Conservation (phyloP, 2,329 filamentous ascomycete genomes). For the Erysiphe pulchra region DNA sequence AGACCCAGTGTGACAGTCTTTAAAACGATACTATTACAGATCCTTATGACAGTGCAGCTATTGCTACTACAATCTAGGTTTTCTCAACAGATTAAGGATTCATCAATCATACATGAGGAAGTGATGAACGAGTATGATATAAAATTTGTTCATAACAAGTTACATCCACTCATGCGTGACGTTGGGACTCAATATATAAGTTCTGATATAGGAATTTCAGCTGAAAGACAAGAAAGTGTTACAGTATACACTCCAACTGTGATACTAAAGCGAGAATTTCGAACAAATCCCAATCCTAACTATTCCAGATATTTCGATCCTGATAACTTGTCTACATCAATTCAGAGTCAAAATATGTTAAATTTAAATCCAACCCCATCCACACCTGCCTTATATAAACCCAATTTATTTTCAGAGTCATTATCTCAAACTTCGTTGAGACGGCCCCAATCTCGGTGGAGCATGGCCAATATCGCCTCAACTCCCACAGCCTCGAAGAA, state of each 20-base stretch:
- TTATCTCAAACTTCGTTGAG: conserved; percentile 20
- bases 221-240: background rate
- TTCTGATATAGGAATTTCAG: background rate
- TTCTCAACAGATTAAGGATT: conserved; percentile 65
- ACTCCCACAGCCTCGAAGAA: conserved; percentile 5
- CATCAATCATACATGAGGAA: conserved; percentile 62
- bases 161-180: conserved; percentile 56
- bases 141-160: conserved; percentile 76
- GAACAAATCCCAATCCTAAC: conserved; percentile 60
- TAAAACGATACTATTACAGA: conserved; percentile 52
- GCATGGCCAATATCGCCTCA: conserved; percentile 11
- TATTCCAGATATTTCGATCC: conserved; percentile 43
- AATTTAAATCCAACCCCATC: conserved; percentile 14
- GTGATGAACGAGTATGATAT: conserved; percentile 88
- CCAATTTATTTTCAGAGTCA: conserved; percentile 14
- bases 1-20: conserved; percentile 68
- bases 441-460: conserved; percentile 25
- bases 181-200: conserved; percentile 50
- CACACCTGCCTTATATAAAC: conserved; percentile 12
- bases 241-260: conserved; percentile 15
- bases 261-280: conserved; percentile 49
- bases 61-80: conserved; percentile 48
- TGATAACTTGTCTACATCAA: conserved; percentile 23
- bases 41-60: conserved; percentile 53
- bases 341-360: conserved; percentile 14